Base-by-base conservation (phyloP, 805 yeast species). In the Peterozyma toletana region DNA sequence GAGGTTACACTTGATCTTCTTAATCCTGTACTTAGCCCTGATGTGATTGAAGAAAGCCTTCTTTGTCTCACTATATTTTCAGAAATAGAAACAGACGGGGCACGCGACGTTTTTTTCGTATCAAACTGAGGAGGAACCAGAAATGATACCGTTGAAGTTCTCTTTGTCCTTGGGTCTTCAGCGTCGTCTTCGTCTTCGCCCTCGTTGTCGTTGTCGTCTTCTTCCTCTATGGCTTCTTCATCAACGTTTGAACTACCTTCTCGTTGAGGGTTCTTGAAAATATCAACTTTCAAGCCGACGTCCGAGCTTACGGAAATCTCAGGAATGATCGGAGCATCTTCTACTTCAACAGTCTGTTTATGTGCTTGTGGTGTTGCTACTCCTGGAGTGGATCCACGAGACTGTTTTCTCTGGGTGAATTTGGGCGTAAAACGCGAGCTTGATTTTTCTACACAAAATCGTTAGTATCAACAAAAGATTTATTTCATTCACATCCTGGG, bases 381-480 rank as follows among this genome's bases (percentile, higher is more conserved):
- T 16, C 50, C 49, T 27, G 62, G 56, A 1, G 65, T 57, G 9
- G 51, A 47, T 2, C 55, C 45, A 1, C 38, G 18, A 11, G 49
- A 29, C 35, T 40, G 41, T 31, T 48, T 53, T 43, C 67, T 55
- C 39, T 56, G 61, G 1, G 59, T 69, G 10, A 66, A 53, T 48
- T 80, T 81, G 2, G 89, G 89, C n/a, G 73, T 68, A 60, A 83
- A 83, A 44, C 83, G 77, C 11, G 83, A 73, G 21, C 80, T 75
- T 40, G 78, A 69, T 53, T 77, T 77, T 48, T 76, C 61, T 57
- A 38, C 34, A 16, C 9, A 13, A 27, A 5, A 11, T 17, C 3
- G 34, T 15, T 35, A 34, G 37, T 34, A 37, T 9, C 5, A 2
- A 18, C 29, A 21, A 16, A n/a, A 35, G 11, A 18, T 29, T 13